These are phyloP conservation scores for Grosmannia huntii DNA, from an alignment of 2,329 filamentous ascomycete species.

Conservation along the genomic window DNA sequence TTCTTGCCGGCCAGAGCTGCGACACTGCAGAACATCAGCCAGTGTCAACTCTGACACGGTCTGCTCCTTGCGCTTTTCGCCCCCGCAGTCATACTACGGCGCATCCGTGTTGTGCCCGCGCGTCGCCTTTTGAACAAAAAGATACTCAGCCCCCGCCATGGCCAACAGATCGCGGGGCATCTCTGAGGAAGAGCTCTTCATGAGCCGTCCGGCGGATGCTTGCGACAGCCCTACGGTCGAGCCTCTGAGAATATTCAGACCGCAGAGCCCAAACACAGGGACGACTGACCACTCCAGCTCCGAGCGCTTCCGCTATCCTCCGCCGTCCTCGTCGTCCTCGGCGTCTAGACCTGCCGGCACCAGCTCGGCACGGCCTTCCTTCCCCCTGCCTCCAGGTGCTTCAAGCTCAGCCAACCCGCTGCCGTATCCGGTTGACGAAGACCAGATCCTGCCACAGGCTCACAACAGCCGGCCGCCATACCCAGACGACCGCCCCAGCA, in stretches of 20 bases:
- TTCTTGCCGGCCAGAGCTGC: background rate
- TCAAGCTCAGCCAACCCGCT: conserved; percentile 56
- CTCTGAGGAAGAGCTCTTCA: conserved; percentile 74
- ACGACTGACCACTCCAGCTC: conserved; percentile 16
- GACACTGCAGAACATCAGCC: background rate
- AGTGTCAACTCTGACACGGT: too few relatives aligned
- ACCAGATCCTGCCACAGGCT: conserved; percentile 31
- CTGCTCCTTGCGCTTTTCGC: background rate
- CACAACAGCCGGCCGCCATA: conserved; percentile 28
- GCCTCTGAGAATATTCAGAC: conserved; percentile 75
- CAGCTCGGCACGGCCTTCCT: conserved; percentile 41
- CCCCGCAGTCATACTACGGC: background rate
- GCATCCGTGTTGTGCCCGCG: background rate
- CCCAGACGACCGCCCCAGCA: conserved; percentile 25
- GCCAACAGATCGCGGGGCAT: conserved; percentile 49
- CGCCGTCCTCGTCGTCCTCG: conserved; percentile 26
- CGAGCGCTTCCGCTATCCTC: conserved; percentile 38
- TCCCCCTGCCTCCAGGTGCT: conserved; percentile 54
- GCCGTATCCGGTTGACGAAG: conserved; percentile 62
- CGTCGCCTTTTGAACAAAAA: background rate
- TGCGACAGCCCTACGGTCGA: conserved; percentile 67
- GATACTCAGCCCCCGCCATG: conserved; percentile 12
- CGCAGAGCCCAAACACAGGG: conserved; percentile 47
- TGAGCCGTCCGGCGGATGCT: conserved; percentile 39
- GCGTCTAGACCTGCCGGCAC: conserved; percentile 18